Base-by-base conservation (phyloP, 192 early-diverging fungal genomes). In the Coemansia biformis region DNA sequence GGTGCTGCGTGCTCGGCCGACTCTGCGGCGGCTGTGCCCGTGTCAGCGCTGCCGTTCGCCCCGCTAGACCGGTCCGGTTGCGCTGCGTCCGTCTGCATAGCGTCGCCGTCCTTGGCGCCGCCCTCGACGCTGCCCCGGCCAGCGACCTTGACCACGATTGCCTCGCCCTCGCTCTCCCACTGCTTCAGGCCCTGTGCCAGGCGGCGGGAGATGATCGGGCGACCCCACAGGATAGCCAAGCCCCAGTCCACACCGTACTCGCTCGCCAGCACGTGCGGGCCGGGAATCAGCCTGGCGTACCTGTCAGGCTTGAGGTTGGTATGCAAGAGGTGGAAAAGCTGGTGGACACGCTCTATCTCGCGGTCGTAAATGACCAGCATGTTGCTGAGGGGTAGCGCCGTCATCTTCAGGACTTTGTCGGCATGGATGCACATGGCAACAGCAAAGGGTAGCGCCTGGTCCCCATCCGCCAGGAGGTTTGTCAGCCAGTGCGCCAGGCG, bases 281-380 rank as follows among this genome's bases (percentile, higher is more conserved):
- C 53, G 0, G 69, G 69, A n/a, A 73, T 45, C 23, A 73, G 54
- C 33, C 38, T 57, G 43, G 50, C 49, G 17, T 65, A 73, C 19
- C 38, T 51, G 22, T 65, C 63, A 5, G 63, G 50, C 48, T 51
- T 59, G 28, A 73, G 57, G 46, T 73, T 65, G 31, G 57, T 65
- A 15, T 40, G 45, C 9, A 73, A 46, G 17, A 73, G 51, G 26
- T 73, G 45, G 30, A 65, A 66, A 26, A 73, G 57, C 62, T 73
- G 69, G 31, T 66, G 50, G n/a, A 66, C 40, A 12, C 63, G 62
- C 63, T 73, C 69, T 22, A 65, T 36, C 46, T 73, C 69, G 16
- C 69, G 69, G 38, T 73, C 69, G 34, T 73, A 73, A 31, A 73
- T 56, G 9, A 50, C 45, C 31, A 66, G 36, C 30, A 60, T 38